Base-by-base conservation (phyloP, 352 stramenopile species). In the Phytopythium aichiense region DNA sequence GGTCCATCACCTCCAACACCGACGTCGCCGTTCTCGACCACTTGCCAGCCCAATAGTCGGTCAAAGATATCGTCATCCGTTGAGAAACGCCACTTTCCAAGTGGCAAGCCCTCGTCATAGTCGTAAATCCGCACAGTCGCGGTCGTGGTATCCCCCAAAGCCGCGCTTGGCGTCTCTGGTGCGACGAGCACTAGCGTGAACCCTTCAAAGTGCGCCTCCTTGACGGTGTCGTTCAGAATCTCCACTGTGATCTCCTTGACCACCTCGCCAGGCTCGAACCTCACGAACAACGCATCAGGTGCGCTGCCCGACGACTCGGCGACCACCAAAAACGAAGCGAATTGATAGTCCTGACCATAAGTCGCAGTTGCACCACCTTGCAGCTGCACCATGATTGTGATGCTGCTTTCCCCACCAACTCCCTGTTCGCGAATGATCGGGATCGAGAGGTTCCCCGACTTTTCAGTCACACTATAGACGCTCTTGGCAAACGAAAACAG, bases 381-480 rank as follows among this genome's bases (percentile, higher is more conserved):
- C 12, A 89, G 23, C 13, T 72, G 67, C 9, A 90, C 73, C 6
- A 70, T 62, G 8, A 92, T 30, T 2, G 71, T 81, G 31, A 92
- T 49, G 9, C 74, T 61, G 0, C 51, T 73, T 2, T 69, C 67
- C 0, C 53, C 22, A 16, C 53, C 53, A 0, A 68, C 66, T 11
- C 83, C 83, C 68, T 92, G 83, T 0, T 79, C 66, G 8, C 83
- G 72, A 45, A 87, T 50, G 1, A 92, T 64, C 0, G 74, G 77
- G 16, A 92, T 73, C 4, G 73, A 46, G 0, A 90, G 38, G 4
- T 50, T 73, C 1, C 56, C 58, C 0, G 73, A 77, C 50, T 76
- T 84, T 33, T 92, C 83, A 0, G 83, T 88, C 38, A 88, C 61
- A 35, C 77, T 89, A 50, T 85, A 84, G 33, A 78, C 58, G 35